Conservation (phyloP, 1,284 basidiomycete species). For the Fistulina hepatica region DNA sequence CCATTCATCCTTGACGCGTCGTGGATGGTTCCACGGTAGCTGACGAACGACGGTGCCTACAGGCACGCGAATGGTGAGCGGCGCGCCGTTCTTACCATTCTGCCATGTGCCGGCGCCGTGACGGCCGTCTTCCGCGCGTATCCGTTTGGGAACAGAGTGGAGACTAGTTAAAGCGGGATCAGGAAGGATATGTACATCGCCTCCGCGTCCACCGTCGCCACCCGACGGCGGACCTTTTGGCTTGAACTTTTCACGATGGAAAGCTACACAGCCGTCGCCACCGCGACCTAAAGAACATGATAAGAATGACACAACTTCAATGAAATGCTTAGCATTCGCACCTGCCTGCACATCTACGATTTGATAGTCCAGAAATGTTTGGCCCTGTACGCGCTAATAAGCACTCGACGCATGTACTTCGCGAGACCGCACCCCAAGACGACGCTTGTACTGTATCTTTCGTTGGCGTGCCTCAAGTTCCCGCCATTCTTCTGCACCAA, state of each 20-base stretch:
- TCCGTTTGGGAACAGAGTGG: conserved; percentile 54
- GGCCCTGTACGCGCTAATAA: conserved; percentile 38
- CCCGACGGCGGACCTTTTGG: conserved; percentile 80
- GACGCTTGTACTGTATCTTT: neutral
- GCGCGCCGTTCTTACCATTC: conserved; percentile 66
- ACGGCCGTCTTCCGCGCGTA: conserved; percentile 57
- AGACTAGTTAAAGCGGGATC: conserved; percentile 70
- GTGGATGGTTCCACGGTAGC: conserved; percentile 50
- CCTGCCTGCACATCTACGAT: conserved; percentile 70
- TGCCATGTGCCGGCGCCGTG: conserved; percentile 78
- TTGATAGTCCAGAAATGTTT: conserved; percentile 72
- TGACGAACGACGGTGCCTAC: conserved; percentile 83
- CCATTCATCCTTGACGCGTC: conserved; percentile 51
- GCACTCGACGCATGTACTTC: neutral
- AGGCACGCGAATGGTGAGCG: conserved; percentile 71
- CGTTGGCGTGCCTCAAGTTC: neutral
- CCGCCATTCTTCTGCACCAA: no score
- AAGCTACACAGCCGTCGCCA: conserved; percentile 75
- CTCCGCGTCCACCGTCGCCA: conserved; percentile 82
- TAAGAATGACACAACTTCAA: conserved; percentile 13
- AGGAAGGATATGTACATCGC: conserved; percentile 75
- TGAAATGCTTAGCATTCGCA: conserved; percentile 23
- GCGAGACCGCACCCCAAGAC: neutral
- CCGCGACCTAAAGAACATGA: conserved; percentile 51
- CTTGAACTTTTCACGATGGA: conserved; percentile 71